phyloP scores from a whole-genome alignment of 2,329 filamentous ascomycete genomes.

The Fusarium clavum region DNA sequence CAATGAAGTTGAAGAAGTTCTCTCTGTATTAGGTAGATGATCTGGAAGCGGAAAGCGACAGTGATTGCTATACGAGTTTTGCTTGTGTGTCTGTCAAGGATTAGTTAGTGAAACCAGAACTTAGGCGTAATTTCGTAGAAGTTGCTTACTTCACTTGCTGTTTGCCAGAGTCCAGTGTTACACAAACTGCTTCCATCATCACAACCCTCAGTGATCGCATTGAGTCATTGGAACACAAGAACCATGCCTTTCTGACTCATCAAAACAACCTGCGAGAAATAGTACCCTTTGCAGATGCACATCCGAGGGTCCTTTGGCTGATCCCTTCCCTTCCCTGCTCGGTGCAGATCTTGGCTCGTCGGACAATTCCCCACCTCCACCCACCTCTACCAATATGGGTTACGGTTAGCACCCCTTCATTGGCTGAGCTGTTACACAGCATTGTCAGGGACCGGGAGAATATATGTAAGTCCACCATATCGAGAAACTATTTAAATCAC shows the following conservation, averaged over 20 bases:
- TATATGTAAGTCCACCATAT: background rate
- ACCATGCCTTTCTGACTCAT: background rate
- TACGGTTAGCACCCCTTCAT: background rate
- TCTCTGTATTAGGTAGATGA: background rate
- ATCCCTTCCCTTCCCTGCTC: background rate
- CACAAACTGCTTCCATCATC: background rate
- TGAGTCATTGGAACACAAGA: background rate
- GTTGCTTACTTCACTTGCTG: background rate
- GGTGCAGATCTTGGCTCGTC: background rate
- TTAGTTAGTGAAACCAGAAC: background rate
- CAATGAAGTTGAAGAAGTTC: fast-evolving
- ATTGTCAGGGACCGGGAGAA: background rate
- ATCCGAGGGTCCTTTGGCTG: background rate
- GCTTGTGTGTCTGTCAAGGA: background rate
- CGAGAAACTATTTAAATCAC: background rate
- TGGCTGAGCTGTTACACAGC: background rate
- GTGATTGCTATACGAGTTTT: background rate
- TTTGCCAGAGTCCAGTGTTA: background rate
- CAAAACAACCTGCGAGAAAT: background rate
- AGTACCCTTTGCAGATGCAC: background rate
- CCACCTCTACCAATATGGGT: background rate
- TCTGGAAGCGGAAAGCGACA: background rate
- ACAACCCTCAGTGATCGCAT: fast-evolving
- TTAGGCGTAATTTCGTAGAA: background rate
- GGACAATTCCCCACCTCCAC: background rate